A percentile compares a stretch with the other conserved stretches of the same genome.
These are phyloP conservation scores for Ophiostoma tasmaniense DNA, from an alignment of 2,329 filamentous ascomycete genomes.

Conservation along the genomic window DNA sequence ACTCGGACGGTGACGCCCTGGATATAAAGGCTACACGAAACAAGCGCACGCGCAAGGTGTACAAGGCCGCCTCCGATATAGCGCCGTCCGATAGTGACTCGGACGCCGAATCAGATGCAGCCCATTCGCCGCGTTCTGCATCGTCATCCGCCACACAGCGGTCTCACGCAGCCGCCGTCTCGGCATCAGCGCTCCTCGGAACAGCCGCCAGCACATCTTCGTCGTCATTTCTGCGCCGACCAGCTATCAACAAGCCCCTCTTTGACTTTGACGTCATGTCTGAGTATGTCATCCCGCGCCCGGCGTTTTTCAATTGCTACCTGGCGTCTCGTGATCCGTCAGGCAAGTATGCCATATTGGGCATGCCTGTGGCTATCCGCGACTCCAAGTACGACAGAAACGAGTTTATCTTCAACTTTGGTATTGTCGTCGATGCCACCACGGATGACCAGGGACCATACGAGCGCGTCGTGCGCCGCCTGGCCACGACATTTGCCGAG, in stretches of 20 bases:
- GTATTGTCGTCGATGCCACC: constrained; percentile 45
- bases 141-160: neutral
- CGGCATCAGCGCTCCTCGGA: constrained; percentile 10
- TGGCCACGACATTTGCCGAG: constrained; percentile 77
- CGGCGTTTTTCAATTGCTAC: constrained; percentile 89
- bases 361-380: constrained; percentile 81
- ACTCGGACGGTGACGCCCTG: neutral
- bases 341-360: constrained; percentile 66
- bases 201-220: neutral
- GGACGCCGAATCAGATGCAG: neutral
- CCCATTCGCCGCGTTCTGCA: neutral
- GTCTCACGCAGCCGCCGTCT: neutral
- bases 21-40: neutral
- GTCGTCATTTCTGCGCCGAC: neutral
- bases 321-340: constrained; percentile 68
- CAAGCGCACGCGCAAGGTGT: neutral
- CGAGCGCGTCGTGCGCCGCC: constrained; percentile 74
- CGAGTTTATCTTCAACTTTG: constrained; percentile 98
- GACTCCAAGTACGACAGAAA: constrained; percentile 78
- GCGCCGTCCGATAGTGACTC: constrained; percentile 19
- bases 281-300: constrained; percentile 88
- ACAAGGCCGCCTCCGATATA: neutral
- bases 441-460: constrained; percentile 64
- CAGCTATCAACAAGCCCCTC: constrained; percentile 34
- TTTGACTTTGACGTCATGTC: constrained; percentile 81